phyloP scores from a whole-genome alignment of 257 asterid species.

The Nemophila menziesii region DNA sequence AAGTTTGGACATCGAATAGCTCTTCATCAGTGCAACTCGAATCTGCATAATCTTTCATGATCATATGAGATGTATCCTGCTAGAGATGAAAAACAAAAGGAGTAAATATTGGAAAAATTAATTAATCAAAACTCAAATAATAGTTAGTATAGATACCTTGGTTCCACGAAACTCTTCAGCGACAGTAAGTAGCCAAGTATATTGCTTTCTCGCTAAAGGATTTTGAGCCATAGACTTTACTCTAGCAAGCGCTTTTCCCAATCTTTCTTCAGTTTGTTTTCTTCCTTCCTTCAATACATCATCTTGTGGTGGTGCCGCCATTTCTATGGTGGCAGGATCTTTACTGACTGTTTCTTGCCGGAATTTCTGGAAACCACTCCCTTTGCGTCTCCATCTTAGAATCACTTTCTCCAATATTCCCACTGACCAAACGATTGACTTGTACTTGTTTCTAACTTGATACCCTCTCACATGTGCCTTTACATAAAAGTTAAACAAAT shows the following conservation, averaged over 20 bases:
- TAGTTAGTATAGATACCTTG: constrained; percentile 32
- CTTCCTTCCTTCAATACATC: constrained; percentile 83
- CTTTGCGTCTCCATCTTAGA: constrained; percentile 88
- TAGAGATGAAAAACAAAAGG: not conserved
- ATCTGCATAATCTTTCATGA: constrained; percentile 26
- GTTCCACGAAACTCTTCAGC: constrained; percentile 71
- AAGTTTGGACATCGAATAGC: constrained; percentile 48
- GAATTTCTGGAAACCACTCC: constrained; percentile 82
- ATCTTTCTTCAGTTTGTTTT: constrained; percentile 75
- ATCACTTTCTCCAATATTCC: constrained; percentile 89
- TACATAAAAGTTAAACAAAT: constrained; percentile 7
- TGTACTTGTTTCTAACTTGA: constrained; percentile 83
- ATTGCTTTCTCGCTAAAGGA: constrained; percentile 86
- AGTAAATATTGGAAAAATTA: not conserved
- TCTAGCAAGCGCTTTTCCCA: constrained; percentile 76
- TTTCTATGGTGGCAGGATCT: constrained; percentile 20
- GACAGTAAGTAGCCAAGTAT: constrained; percentile 74
- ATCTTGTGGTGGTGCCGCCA: constrained; percentile 48
- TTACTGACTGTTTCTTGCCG: constrained; percentile 39
- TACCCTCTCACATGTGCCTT: constrained; percentile 99
- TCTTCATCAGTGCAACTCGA: constrained; percentile 44
- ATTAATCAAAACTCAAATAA: not conserved
- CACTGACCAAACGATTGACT: constrained; percentile 82
- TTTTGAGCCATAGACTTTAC: constrained; percentile 87
- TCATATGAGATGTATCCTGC: constrained; percentile 43